A percentile compares a stretch with the other conserved stretches of the same genome.
phyloP scores from a whole-genome alignment of 2,329 filamentous ascomycete species.

The Pseudogymnoascus sp. region DNA sequence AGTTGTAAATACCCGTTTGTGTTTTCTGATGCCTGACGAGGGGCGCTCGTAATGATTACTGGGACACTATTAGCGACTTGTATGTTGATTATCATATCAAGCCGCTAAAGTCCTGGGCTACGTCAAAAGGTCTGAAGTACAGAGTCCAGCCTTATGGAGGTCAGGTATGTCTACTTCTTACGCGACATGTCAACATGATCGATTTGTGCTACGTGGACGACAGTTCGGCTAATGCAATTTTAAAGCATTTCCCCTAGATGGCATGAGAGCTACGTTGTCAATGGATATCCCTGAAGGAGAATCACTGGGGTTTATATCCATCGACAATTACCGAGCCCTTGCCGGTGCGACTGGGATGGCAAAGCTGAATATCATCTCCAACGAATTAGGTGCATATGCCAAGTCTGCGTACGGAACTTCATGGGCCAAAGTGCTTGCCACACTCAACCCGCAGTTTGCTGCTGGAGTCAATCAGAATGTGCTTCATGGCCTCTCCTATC shows the following conservation, averaged over 20 bases:
- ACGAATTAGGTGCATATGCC: conserved; percentile 10
- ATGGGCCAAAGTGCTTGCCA: conserved; percentile 10
- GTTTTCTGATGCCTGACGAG: not conserved
- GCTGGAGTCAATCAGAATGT: conserved; percentile 8
- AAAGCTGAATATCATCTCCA: conserved; percentile 11
- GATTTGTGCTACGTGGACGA: not conserved
- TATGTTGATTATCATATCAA: not conserved
- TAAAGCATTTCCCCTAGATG: not conserved
- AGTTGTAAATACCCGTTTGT: not conserved
- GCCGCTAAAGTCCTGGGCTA: not conserved
- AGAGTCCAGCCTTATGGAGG: not conserved
- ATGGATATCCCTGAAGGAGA: not conserved
- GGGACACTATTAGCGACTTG: not conserved
- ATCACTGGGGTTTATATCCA: not conserved
- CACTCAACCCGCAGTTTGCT: conserved; percentile 8
- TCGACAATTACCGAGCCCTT: conserved; percentile 11
- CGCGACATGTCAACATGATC: not conserved
- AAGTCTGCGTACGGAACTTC: conserved; percentile 11
- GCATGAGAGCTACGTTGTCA: not conserved
- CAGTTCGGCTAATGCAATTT: not conserved
- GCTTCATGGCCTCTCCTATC: conserved; percentile 6
- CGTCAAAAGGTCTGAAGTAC: not conserved
- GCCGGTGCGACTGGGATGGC: conserved; percentile 10
- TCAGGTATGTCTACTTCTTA: too few species aligned
- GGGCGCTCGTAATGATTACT: not conserved